phyloP scores from a whole-genome alignment of 495 filamentous ascomycete species.

The Pyrenula aspistea region DNA sequence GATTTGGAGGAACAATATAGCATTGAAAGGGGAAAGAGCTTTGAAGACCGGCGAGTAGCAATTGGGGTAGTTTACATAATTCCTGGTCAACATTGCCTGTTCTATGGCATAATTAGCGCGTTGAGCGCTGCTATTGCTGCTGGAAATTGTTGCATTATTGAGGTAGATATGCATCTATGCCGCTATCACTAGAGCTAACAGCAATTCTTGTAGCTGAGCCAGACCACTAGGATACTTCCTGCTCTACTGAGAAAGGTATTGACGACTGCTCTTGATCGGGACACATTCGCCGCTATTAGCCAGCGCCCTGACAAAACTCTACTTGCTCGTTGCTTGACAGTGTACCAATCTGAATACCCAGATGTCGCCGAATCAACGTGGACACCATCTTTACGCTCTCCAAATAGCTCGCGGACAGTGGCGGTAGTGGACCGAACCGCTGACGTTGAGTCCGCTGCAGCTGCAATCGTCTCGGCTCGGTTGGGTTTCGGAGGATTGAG shows the following conservation, averaged over 20 bases:
- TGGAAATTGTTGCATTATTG: constrained; percentile 39
- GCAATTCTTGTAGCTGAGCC: constrained; percentile 17
- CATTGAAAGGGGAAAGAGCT: constrained; percentile 30
- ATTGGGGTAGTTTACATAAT: constrained; percentile 40
- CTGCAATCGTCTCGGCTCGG: constrained; percentile 30
- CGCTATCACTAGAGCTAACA: not conserved
- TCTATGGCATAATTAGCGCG: constrained; percentile 34
- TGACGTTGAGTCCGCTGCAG: constrained; percentile 30
- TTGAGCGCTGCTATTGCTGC: constrained; percentile 35
- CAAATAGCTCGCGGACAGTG: constrained; percentile 18
- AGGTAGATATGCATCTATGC: constrained; percentile 19
- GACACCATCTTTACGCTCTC: constrained; percentile 17
- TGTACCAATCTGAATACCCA: constrained; percentile 8
- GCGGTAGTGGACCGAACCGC: constrained; percentile 43
- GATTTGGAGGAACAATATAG: constrained; percentile 34
- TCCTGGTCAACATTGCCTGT: constrained; percentile 31
- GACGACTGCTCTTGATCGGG: constrained; percentile 24
- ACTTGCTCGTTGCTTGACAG: constrained; percentile 5
- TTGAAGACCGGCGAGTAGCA: constrained; percentile 11
- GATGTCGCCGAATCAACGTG: not conserved
- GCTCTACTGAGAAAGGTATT: constrained; percentile 27
- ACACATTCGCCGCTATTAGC: constrained; percentile 26
- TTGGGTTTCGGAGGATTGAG: constrained; percentile 37
- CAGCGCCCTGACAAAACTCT: constrained; percentile 8
- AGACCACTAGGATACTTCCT: constrained; percentile 17